Evolutionary conservation across 257 asterid species (phyloP), one percentile per base, ranked within the genome.

Genomic region (Fraxinus anomala): DNA sequence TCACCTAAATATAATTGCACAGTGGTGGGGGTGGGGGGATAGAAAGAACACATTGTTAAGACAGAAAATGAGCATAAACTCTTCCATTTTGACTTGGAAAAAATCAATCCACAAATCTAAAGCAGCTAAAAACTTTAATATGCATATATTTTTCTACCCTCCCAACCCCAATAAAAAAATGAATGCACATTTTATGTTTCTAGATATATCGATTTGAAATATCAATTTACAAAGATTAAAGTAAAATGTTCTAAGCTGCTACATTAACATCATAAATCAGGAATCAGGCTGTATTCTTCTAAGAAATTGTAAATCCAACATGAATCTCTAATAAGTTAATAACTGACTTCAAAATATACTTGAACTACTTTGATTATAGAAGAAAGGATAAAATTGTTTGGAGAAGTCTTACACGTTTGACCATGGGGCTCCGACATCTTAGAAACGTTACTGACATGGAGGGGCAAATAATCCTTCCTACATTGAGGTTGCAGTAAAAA

Each of bases 1-100:
- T 95, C 96, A 54, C 99, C 99, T 95, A 88, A 88, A 85, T 40
- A 40, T 17, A 47, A 73, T 82, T 73, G 74, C 72, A 72, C 9
- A 24, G 13, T 65, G 77, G 54, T 4, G 73, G 76, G 51, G 54
- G 54, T 2, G 54, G 19, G 54, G 19, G 66, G 73, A 78, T 6
- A 73, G 70, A 40, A 30, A 31, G 34, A 77, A 68, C 59, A 21
- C 26, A 39, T 47, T 31, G 39, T 24, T 47, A 28, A 56, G 14
- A 65, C 42, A 42, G 39, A 30, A 37, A 68, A 78, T 12, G 72
- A 61, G 70, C 61, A 76, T 7, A 30, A 63, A 19, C 75, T 47
- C 65, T 30, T n/a, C 65, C 28, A 44, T 56, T 68, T 68, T 23
- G 54, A 68, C 30, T 42, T 6, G n/a, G 47, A 80, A 34, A 39